phyloP scores from a whole-genome alignment of 2,329 filamentous ascomycete species.

The Xylaria polymorpha region DNA sequence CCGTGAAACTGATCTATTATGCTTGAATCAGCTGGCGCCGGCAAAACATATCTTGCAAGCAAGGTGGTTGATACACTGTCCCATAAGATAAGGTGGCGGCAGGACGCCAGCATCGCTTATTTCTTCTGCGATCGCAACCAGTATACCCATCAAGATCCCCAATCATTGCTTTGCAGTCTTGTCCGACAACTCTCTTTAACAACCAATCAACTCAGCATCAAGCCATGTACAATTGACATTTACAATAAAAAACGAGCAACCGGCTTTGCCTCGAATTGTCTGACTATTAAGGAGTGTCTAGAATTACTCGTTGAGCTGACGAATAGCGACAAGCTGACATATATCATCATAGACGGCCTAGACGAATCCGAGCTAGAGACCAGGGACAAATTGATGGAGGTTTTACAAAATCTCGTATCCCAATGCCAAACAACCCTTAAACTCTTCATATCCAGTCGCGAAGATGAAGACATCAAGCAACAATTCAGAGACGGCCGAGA shows the following conservation, averaged over 20 bases:
- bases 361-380: constrained; percentile 20
- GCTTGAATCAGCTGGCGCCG: constrained; percentile 16
- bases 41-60: constrained; percentile 20
- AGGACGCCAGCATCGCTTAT: constrained; percentile 8
- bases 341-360: constrained; percentile 23
- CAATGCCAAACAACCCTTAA: constrained; percentile 5
- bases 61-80: constrained; percentile 22
- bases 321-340: neutral
- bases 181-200: constrained; percentile 23
- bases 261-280: constrained; percentile 7
- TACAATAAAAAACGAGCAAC: constrained; percentile 7
- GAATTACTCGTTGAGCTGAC: constrained; percentile 16
- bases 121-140: constrained; percentile 29
- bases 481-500: constrained; percentile 16
- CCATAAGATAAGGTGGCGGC: constrained; percentile 11
- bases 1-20: neutral
- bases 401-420: neutral
- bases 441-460: constrained; percentile 26
- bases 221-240: neutral
- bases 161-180: constrained; percentile 18
- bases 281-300: constrained; percentile 12
- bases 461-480: constrained; percentile 26
- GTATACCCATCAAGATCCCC: constrained; percentile 17
- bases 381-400: constrained; percentile 16
- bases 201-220: neutral